Conservation (phyloP, 139 green algal species). For the Picochlorum sp. region DNA sequence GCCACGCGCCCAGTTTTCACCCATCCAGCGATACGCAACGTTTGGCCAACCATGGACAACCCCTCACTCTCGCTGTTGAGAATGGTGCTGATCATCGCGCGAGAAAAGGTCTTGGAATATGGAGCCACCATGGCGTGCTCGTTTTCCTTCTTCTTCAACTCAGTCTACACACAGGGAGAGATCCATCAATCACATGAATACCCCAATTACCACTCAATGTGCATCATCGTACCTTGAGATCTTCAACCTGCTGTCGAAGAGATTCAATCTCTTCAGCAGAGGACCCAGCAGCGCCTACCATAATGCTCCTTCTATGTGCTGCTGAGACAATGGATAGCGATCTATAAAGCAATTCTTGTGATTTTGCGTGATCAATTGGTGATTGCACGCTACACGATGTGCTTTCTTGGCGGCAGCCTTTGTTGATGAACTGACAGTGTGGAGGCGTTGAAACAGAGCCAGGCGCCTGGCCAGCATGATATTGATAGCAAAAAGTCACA, state of each 20-base stretch:
- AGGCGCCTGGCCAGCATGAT: constrained; percentile 9
- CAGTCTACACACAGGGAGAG: constrained; percentile 11
- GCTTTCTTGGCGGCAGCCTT: constrained; percentile 9
- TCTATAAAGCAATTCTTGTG: too few relatives aligned
- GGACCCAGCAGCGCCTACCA: background rate
- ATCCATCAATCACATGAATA: background rate
- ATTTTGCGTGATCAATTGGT: too few relatives aligned
- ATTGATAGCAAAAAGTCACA: background rate
- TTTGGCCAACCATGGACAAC: constrained; percentile 57
- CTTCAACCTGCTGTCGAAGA: constrained; percentile 36
- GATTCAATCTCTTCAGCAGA: constrained; percentile 29
- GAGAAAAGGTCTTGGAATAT: constrained; percentile 40
- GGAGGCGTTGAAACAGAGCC: constrained; percentile 7
- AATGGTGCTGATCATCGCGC: constrained; percentile 54
- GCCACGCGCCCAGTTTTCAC: constrained; percentile 93
- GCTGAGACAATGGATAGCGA: too few relatives aligned
- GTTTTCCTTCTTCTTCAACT: constrained; percentile 32
- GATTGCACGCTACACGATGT: too few relatives aligned
- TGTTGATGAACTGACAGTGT: constrained; percentile 4
- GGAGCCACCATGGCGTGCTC: constrained; percentile 30
- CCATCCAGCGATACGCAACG: constrained; percentile 87
- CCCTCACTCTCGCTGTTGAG: constrained; percentile 51
- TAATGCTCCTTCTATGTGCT: too few relatives aligned
- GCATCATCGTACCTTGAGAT: constrained; percentile 31
- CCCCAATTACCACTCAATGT: background rate